Evolutionary conservation across 108 stramenopile genomes (phyloP), one percentile per base, ranked within the genome.

Genomic region (Hondaea fermentalgiana): DNA sequence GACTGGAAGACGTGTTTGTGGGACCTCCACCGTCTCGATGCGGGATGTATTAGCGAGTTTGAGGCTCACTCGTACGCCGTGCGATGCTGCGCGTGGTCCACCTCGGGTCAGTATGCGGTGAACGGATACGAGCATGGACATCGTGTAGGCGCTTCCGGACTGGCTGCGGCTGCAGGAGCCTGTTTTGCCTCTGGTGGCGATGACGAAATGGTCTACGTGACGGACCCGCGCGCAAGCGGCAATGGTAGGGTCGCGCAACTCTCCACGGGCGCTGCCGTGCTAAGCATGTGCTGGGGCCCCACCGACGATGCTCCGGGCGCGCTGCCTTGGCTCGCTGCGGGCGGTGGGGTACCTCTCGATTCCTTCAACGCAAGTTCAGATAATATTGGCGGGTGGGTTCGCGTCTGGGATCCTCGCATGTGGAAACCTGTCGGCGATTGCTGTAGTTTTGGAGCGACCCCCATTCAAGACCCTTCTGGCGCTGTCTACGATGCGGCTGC

Each of bases 371-470:
- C 76, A 47, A 83, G 28, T 23, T 83, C 76, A 0, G 51, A 47
- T 4, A 83, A 53, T 45, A 23, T 83, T 28, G 76, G 51, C 4
- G 76, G 76, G 0, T 83, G 45, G 45, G 51, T 83, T 12, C 76
- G 76, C 25, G 25, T 83, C n/a, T 83, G 51, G 49, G 76, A 83
- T 23, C 76, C 76, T 6, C 45, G 76, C 45, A 83, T 83, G 76
- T 83, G 76, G 76, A 83, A 83, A 23, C 49, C 76, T 12, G 28
- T 83, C 49, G 76, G 76, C n/a, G 76, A 83, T 23, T 83, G 76
- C 51, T 25, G 49, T 12, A 53, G 49, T 53, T 83, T 53, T 53
- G 49, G 51, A 12, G 76, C 51, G 16, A 83, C 45, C 17, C 49
- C 76, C 6, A 43, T 83, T 10, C 4, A 53, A 53, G 76, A 83